Evolutionary conservation across 805 yeast genomes (phyloP), one percentile per base, ranked within the genome.

Genomic region (Candida mattraensis): DNA sequence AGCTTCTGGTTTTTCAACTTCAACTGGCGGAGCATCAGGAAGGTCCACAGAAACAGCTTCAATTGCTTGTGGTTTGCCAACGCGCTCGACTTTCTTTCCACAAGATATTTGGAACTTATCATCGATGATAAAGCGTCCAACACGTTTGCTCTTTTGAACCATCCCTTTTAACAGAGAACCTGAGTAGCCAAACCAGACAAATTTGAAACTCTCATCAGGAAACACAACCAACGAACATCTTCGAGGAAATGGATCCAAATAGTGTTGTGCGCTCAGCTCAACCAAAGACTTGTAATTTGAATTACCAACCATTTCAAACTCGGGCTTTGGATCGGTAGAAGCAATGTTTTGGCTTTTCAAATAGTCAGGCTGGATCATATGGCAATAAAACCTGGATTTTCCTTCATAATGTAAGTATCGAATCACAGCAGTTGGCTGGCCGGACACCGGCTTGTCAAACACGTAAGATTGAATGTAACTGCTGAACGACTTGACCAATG

Each of bases 351-450:
- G 54, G 11, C 64, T 53, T 14, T 47, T 51, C 12, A 61, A 39
- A 37, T 67, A 71, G 28, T 67, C 61, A 4, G 60, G 53, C 29
- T 69, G 68, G 0, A 80, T 67, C 42, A 79, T 68, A 47, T 83
- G 79, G 25, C 94, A 66, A 57, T 76, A 85, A 47, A 78, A 84
- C 51, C 85, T 83, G 39, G 72, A 68, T 45, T 87, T 78, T 0
- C 95, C 94, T 40, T 77, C 79, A 46, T 78, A 78, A 51, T 85
- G 94, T 40, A 77, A 76, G 12, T 80, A 79, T 43, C 83, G 69
- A 0, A 82, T 69, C 9, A 87, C 63, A 2, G 58, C 63, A 13
- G 28, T 16, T 5, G 31, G 28, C 13, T 29, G 28, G 11, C 29
- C 43, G 8, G 33, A 9, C 7, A 37, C 53, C 38, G 38, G 53